Percentiles rank a stretch among this genome's conserved stretches.
phyloP scores from a whole-genome alignment of 495 filamentous ascomycete genomes.

The Podospora comata region DNA sequence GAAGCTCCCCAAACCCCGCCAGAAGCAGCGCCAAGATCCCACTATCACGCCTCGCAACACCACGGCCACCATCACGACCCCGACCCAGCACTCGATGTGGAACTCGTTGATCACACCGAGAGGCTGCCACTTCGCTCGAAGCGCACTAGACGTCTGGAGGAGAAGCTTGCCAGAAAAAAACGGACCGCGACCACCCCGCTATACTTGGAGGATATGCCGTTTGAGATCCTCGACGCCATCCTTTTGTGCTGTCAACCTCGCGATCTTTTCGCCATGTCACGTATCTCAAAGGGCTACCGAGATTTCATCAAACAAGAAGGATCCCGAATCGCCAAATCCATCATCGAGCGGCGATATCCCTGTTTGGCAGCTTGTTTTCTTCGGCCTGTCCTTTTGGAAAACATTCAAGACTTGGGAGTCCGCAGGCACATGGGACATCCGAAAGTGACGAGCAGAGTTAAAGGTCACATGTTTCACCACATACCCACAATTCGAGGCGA shows the following conservation, averaged over 20 bases:
- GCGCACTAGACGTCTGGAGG: not conserved
- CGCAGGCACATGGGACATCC: slow-evolving; percentile 20
- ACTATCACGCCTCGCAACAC: not conserved
- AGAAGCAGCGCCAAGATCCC: not conserved
- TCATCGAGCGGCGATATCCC: not conserved
- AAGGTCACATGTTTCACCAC: slow-evolving; percentile 41
- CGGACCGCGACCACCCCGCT: not conserved
- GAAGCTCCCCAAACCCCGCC: not conserved
- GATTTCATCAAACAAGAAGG: slow-evolving; percentile 22
- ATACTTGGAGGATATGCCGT: slow-evolving; percentile 43
- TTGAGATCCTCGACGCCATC: slow-evolving; percentile 48
- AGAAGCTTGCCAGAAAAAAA: not conserved
- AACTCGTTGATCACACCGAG: not conserved
- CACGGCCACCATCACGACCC: too few species aligned
- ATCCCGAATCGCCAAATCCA: not conserved
- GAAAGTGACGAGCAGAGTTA: slow-evolving; percentile 38
- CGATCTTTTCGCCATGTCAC: slow-evolving; percentile 44
- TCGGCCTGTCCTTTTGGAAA: slow-evolving; percentile 41
- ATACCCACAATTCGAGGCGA: slow-evolving; percentile 39
- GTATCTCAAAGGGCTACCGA: slow-evolving; percentile 36
- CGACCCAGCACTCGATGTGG: not conserved
- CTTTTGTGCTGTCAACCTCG: slow-evolving; percentile 43
- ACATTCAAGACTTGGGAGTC: slow-evolving; percentile 41
- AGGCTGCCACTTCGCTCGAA: not conserved
- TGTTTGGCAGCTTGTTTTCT: slow-evolving; percentile 44